These are phyloP conservation scores for Diaporthe batatas DNA, from an alignment of 2,329 filamentous ascomycete species.

Conservation along the genomic window DNA sequence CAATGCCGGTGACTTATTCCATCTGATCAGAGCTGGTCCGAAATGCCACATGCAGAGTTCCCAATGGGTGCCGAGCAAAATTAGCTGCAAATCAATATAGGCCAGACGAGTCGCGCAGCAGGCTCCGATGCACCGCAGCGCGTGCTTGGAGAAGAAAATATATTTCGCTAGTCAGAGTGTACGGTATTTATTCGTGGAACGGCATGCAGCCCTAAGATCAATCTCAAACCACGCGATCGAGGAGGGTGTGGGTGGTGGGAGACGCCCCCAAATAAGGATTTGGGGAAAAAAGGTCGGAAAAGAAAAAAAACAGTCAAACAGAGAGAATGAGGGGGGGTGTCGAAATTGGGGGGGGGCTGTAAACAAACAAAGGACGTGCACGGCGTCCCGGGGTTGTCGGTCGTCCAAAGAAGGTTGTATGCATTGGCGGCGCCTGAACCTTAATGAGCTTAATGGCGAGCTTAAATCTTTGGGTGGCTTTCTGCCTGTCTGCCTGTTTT, in stretches of 20 bases:
- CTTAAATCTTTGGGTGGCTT: constrained; percentile 37
- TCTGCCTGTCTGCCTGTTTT: constrained; percentile 1
- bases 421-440: constrained; percentile 42
- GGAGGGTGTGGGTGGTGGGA: not conserved
- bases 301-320: not conserved
- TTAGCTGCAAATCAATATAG: constrained; percentile 15
- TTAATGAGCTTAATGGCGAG: constrained; percentile 43
- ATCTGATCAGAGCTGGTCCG: constrained; percentile 5
- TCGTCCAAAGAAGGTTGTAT: constrained; percentile 42
- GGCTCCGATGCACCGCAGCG: constrained; percentile 15
- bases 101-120: constrained; percentile 7
- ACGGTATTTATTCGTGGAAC: constrained; percentile 15
- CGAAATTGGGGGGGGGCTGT: not conserved
- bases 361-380: constrained; percentile 36
- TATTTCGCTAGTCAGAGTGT: constrained; percentile 14
- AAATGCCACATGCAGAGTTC: not conserved
- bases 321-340: not conserved
- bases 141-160: not conserved
- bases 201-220: constrained; percentile 20
- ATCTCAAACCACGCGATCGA: constrained; percentile 20
- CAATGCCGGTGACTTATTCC: not conserved
- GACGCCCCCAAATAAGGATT: constrained; percentile 24
- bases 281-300: constrained; percentile 2
- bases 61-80: constrained; percentile 3
- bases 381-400: constrained; percentile 19